Base-by-base conservation (phyloP, 495 filamentous ascomycete species). In the Neurospora africana region DNA sequence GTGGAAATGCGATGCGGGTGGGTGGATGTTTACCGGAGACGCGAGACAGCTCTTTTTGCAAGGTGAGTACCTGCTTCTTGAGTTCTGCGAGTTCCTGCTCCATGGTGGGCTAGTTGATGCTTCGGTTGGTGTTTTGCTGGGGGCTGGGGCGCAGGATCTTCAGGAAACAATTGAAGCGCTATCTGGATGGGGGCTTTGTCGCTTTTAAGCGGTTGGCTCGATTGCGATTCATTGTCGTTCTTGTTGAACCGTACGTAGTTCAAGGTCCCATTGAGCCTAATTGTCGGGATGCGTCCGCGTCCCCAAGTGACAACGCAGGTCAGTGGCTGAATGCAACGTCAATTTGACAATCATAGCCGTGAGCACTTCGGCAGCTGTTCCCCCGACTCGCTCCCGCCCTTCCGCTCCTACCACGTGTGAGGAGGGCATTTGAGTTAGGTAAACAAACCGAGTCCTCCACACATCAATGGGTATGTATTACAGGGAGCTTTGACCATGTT, bases 41-140 rank as follows among this genome's bases (percentile, higher is more conserved):
- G 3, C 81, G 74, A 0, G 75, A 77, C 2, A 84, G 74, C 67
- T 84, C 78, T 61, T 79, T 79, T 30, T 77, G 76, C 36, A 84
- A 71, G 23, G 77, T 74, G 36, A 78, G 77, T 5, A 84, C 82
- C 73, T 81, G 75, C 72, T 81, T 74, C 73, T 83, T 83, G 67
- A 84, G 78, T 53, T 83, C 81, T 69, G 81, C 80, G 69, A 84
- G 74, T 71, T 83, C 82, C 41, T 77, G 77, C 41, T 76, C 78
- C 78, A 84, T 82, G 43, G 8, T 30, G 53, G 27, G 27, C 13
- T 30, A 19, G 15, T 2, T 61, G 8, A 5, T 30, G 8, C 53
- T 19, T 19, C 19, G 53, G 15, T 7, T 33, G 53, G 53, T 7
- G 9, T 61, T 33, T 19, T n/a, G n/a, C n/a, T n/a, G n/a, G n/a